A percentile compares a stretch with the other conserved stretches of the same genome.
Conservation (phyloP, 2,329 filamentous ascomycete genomes). For the Endoconidiophora laricicola region DNA sequence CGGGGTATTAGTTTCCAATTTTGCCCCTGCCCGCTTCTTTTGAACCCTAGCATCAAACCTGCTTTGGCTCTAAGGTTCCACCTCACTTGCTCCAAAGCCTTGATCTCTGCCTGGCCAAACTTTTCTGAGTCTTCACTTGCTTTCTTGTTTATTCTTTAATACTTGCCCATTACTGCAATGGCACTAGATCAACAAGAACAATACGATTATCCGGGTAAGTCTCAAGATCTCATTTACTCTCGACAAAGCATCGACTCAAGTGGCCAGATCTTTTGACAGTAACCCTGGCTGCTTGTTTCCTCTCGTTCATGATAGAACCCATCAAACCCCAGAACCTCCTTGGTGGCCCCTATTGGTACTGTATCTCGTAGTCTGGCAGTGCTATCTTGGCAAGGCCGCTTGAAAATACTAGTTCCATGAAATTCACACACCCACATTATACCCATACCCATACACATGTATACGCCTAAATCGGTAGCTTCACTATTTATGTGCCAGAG, state of each 20-base stretch:
- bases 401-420: neutral
- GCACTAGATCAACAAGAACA: constrained; percentile 4
- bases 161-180: neutral
- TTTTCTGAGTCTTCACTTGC: neutral
- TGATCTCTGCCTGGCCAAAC: neutral
- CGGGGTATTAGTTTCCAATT: neutral
- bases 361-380: neutral
- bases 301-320: neutral
- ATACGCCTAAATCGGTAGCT: neutral
- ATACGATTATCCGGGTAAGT: constrained; percentile 12
- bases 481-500: neutral
- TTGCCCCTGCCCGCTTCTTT: neutral
- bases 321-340: constrained; percentile 4
- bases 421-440: neutral
- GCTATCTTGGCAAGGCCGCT: neutral
- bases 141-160: neutral
- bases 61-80: neutral
- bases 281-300: constrained; percentile 7
- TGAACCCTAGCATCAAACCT: constrained; percentile 1
- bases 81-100: neutral
- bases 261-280: constrained; percentile 4
- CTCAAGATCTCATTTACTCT: constrained; percentile 3
- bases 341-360: constrained; percentile 1
- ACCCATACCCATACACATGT: neutral
- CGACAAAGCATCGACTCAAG: constrained; percentile 2